phyloP scores from a whole-genome alignment of 192 early-diverging fungal species.

The Entomortierella parvispora region DNA sequence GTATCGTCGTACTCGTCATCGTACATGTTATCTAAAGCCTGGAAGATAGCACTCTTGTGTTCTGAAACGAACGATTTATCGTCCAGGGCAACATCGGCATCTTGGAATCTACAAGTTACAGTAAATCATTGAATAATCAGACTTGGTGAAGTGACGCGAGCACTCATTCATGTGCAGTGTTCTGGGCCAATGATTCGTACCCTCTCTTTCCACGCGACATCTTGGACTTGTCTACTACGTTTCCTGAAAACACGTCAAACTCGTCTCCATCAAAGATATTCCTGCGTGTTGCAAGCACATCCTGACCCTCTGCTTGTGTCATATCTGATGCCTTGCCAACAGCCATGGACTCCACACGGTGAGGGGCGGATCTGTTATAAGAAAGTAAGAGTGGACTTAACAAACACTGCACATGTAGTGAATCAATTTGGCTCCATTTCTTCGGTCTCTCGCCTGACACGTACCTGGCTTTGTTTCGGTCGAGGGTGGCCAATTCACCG shows the following conservation, averaged over 20 bases:
- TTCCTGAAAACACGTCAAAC: constrained; percentile 87
- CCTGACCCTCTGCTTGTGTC: constrained; percentile 23
- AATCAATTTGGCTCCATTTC: too few relatives aligned
- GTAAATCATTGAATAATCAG: too few relatives aligned
- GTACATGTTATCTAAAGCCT: constrained; percentile 64
- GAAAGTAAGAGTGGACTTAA: not conserved
- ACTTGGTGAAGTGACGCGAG: not conserved
- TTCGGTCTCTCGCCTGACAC: too few relatives aligned
- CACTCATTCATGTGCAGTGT: not conserved
- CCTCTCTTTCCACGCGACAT: constrained; percentile 79
- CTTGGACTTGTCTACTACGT: constrained; percentile 68
- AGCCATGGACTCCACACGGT: constrained; percentile 12
- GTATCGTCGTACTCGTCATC: constrained; percentile 96
- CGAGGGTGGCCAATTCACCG: constrained; percentile 68
- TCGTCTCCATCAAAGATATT: constrained; percentile 96
- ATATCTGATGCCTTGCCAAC: not conserved
- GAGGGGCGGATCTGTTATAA: constrained; percentile 14
- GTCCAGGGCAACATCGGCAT: constrained; percentile 57
- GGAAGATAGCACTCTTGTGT: constrained; percentile 58
- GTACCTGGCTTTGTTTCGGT: constrained; percentile 65
- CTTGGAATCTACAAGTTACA: constrained; percentile 47
- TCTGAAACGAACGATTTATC: constrained; percentile 66
- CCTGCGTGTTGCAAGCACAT: constrained; percentile 65
- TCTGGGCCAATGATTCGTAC: constrained; percentile 50
- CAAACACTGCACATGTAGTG: not conserved